These are phyloP conservation scores for Cordyceps cateniannulata DNA, from an alignment of 2,329 filamentous ascomycete genomes.

Conservation along the genomic window DNA sequence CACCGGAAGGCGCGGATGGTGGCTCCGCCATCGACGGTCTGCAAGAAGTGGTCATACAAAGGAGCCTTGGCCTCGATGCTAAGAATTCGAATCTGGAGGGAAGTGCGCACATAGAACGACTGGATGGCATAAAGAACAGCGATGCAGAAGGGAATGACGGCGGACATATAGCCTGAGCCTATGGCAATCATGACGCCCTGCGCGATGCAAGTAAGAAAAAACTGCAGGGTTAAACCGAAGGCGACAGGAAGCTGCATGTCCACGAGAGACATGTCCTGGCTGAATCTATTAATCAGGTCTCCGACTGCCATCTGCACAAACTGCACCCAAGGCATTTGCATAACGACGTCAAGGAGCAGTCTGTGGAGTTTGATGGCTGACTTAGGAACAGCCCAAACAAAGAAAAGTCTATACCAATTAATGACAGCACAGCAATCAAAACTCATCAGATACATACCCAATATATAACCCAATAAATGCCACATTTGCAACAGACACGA, in stretches of 20 bases:
- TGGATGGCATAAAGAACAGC: slow-evolving; percentile 33
- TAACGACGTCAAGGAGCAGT: slow-evolving; percentile 22
- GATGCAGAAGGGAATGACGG: slow-evolving; percentile 32
- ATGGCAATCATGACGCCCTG: slow-evolving; percentile 34
- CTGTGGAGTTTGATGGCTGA: slow-evolving; percentile 2
- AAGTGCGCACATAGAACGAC: slow-evolving; percentile 41
- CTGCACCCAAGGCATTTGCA: slow-evolving; percentile 15
- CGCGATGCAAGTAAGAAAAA: slow-evolving; percentile 26
- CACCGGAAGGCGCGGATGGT: slow-evolving; percentile 43
- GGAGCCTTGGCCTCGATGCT: slow-evolving; percentile 41
- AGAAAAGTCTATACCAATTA: background rate
- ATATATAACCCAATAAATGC: slow-evolving; percentile 13
- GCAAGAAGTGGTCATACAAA: slow-evolving; percentile 40
- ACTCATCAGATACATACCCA: background rate
- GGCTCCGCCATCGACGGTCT: slow-evolving; percentile 36
- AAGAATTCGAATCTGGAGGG: slow-evolving; percentile 40
- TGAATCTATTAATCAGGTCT: slow-evolving; percentile 26
- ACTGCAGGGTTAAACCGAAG: background rate
- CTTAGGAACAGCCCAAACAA: slow-evolving; percentile 5
- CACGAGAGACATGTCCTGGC: slow-evolving; percentile 29
- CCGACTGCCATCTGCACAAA: slow-evolving; percentile 22
- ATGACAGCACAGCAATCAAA: background rate
- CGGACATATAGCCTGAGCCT: slow-evolving; percentile 31
- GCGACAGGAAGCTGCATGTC: slow-evolving; percentile 24
- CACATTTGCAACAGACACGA: background rate